Evolutionary conservation across 805 yeast species (phyloP).

Genomic region (Candida montana): DNA sequence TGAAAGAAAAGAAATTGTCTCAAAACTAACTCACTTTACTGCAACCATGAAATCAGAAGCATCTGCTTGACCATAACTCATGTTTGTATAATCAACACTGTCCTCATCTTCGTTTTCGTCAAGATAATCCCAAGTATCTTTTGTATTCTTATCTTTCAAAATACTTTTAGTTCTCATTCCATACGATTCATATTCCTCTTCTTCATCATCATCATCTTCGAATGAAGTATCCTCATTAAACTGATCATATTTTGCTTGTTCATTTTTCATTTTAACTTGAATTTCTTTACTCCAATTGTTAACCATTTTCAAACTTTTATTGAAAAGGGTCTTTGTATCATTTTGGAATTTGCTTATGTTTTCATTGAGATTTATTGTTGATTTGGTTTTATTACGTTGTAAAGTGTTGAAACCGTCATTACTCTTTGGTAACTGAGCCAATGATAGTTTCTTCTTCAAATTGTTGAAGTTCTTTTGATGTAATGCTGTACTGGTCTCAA

Average conservation of each 20-base stretch:
- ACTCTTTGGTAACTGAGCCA: conserved; percentile 12
- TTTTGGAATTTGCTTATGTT: conserved; percentile 21
- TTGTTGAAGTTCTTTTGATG: conserved; percentile 16
- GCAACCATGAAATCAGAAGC: conserved; percentile 23
- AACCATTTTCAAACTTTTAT: conserved; percentile 18
- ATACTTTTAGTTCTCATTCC: conserved; percentile 1
- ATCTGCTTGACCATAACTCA: conserved; percentile 24
- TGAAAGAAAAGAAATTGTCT: no score
- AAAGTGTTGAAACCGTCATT: conserved; percentile 6
- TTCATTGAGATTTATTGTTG: conserved; percentile 5
- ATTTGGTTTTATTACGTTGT: conserved; percentile 1
- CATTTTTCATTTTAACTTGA: conserved; percentile 22
- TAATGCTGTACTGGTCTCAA: conserved; percentile 5
- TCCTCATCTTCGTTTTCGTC: conserved; percentile 16
- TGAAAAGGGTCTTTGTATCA: conserved; percentile 20
- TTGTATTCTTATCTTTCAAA: neutral
- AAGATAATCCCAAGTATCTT: neutral
- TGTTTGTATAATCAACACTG: conserved; percentile 16
- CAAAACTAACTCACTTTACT: conserved; percentile 14
- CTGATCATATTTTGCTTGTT: conserved; percentile 16
- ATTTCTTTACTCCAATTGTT: conserved; percentile 27
- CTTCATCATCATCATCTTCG: neutral
- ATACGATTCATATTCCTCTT: conserved; percentile 3
- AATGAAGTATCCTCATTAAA: conserved; percentile 5
- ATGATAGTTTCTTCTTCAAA: conserved; percentile 21